Conservation (phyloP, 768 basidiomycete species). For the Crepidotus variabilis region DNA sequence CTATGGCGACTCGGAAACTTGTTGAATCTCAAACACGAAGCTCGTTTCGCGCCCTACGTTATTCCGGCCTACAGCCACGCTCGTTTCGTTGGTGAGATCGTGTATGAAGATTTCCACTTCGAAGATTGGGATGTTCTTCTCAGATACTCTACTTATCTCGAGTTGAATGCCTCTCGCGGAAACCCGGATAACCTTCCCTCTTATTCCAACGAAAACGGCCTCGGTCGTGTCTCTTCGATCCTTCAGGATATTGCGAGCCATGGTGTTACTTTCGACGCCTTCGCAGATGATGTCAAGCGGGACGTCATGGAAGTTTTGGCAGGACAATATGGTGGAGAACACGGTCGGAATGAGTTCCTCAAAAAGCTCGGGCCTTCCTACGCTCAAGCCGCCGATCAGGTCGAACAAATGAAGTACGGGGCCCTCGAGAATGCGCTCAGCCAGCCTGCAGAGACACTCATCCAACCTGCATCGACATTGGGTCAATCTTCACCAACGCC, state of each 20-base stretch:
- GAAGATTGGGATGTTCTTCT: constrained; percentile 47
- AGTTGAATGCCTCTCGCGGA: constrained; percentile 24
- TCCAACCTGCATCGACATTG: constrained; percentile 12
- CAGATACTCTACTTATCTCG: constrained; percentile 35
- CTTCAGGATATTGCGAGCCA: constrained; percentile 35
- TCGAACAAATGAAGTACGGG: constrained; percentile 12
- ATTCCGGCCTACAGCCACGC: constrained; percentile 44
- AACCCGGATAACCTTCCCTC: constrained; percentile 16
- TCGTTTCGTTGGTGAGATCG: constrained; percentile 21
- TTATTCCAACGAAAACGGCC: constrained; percentile 28
- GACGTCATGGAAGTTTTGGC: constrained; percentile 23
- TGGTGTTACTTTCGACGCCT: constrained; percentile 24
- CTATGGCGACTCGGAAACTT: constrained; percentile 29
- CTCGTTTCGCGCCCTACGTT: constrained; percentile 32
- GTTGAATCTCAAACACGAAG: constrained; percentile 29
- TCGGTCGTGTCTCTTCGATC: constrained; percentile 35
- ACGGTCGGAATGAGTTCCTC: constrained; percentile 21
- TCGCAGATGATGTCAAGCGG: constrained; percentile 21
- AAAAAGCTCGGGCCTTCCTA: constrained; percentile 29
- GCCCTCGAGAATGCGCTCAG: constrained; percentile 19
- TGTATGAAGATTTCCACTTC: constrained; percentile 24
- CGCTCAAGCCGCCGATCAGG: constrained; percentile 17
- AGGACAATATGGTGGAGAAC: constrained; percentile 19
- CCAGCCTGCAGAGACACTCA: constrained; percentile 6
- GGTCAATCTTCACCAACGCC: constrained; percentile 6